phyloP scores from a whole-genome alignment of 2,329 filamentous ascomycete species.

The Akanthomyces lecanii region DNA sequence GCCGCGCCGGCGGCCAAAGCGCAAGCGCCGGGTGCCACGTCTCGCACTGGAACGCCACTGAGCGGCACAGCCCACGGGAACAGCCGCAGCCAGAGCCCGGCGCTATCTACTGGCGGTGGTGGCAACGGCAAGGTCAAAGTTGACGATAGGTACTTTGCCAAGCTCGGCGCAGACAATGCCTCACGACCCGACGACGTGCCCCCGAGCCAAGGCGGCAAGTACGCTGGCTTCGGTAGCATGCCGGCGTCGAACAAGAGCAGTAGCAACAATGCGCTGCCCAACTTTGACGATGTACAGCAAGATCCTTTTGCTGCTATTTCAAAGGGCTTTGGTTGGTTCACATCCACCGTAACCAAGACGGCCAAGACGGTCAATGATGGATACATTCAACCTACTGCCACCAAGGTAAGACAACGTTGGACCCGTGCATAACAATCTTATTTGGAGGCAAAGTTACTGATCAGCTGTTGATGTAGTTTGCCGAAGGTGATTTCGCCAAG shows the following conservation, averaged over 20 bases:
- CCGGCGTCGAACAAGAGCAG: slow-evolving; percentile 49
- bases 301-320: slow-evolving; percentile 85
- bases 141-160: slow-evolving; percentile 87
- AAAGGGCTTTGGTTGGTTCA: slow-evolving; percentile 94
- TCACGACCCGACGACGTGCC: slow-evolving; percentile 67
- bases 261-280: slow-evolving; percentile 50
- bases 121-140: slow-evolving; percentile 53
- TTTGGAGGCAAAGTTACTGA: too few species aligned
- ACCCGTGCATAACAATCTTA: too few species aligned
- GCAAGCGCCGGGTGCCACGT: slow-evolving; percentile 29
- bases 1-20: slow-evolving; percentile 21
- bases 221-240: slow-evolving; percentile 81
- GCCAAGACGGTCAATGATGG: slow-evolving; percentile 88
- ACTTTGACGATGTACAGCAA: slow-evolving; percentile 82
- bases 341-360: slow-evolving; percentile 80
- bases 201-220: slow-evolving; percentile 90
- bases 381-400: slow-evolving; percentile 89
- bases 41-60: slow-evolving; percentile 34
- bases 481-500: slow-evolving; percentile 72
- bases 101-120: slow-evolving; percentile 22
- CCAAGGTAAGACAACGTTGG: slow-evolving; percentile 55
- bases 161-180: slow-evolving; percentile 79
- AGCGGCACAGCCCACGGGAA: slow-evolving; percentile 40
- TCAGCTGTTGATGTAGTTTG: slow-evolving; percentile 50
- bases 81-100: slow-evolving; percentile 38